Conservation (phyloP, 148 eudicot species). For the Silene latifolia region DNA sequence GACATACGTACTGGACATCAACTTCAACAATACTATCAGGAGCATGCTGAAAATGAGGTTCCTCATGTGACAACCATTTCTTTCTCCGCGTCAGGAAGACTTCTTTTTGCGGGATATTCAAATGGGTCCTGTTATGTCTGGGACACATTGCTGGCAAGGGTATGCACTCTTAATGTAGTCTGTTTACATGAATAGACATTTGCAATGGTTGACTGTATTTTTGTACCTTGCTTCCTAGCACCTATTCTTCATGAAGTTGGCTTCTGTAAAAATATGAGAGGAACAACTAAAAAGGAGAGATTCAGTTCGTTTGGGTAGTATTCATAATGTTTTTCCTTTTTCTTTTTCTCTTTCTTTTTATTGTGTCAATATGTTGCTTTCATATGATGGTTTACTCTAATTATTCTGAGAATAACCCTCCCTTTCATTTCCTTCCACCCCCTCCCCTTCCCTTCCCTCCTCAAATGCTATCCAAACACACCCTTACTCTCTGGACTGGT, state of each 20-base stretch:
- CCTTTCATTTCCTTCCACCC: not conserved
- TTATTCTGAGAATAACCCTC: not conserved
- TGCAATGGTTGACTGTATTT: not conserved
- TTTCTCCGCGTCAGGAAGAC: conserved; percentile 91
- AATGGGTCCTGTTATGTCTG: conserved; percentile 92
- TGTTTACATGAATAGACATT: not conserved
- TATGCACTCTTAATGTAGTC: conserved; percentile 23
- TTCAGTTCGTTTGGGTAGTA: not conserved
- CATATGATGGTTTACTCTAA: too few relatives aligned
- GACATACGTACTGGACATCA: conserved; percentile 98
- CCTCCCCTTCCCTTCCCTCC: not conserved
- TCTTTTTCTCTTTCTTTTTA: too few relatives aligned
- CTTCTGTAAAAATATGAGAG: not conserved
- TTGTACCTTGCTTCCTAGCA: not conserved
- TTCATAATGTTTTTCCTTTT: too few relatives aligned
- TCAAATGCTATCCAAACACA: not conserved
- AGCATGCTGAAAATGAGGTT: conserved; percentile 55
- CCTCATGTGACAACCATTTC: conserved; percentile 75
- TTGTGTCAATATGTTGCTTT: too few relatives aligned
- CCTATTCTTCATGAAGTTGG: conserved; percentile 3
- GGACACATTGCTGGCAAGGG: conserved; percentile 95
- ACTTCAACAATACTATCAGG: conserved; percentile 78
- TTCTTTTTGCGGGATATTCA: conserved; percentile 81
- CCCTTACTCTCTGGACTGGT: not conserved
- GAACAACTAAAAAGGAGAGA: not conserved